Evolutionary conservation across 306 rosid genomes (phyloP).

Genomic region (Medicago ruthenica): DNA sequence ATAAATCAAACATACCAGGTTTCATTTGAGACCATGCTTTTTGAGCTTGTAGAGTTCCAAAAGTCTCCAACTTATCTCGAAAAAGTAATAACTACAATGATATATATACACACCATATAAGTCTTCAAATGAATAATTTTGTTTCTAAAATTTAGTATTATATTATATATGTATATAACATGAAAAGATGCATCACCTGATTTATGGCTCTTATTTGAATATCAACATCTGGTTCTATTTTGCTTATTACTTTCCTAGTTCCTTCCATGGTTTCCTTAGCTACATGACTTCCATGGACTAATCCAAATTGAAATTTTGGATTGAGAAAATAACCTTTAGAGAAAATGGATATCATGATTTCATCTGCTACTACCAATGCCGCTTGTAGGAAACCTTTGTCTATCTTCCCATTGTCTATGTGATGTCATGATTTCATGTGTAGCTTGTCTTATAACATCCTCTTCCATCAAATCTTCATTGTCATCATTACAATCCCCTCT

Average conservation of each 20-base stretch:
- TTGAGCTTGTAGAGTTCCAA: neutral
- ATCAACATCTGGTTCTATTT: neutral
- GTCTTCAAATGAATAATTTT: neutral
- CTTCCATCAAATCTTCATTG: too few relatives aligned
- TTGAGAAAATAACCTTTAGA: neutral
- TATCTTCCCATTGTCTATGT: too few relatives aligned
- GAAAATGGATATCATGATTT: too few relatives aligned
- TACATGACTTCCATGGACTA: neutral
- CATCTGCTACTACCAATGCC: too few relatives aligned
- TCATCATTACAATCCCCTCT: too few relatives aligned
- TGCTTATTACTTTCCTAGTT: neutral
- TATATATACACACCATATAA: neutral
- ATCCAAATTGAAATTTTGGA: neutral
- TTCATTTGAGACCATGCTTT: neutral
- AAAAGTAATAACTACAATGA: neutral
- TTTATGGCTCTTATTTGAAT: neutral
- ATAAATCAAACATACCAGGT: neutral
- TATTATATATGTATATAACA: neutral
- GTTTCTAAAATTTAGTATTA: too few relatives aligned
- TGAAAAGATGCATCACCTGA: neutral
- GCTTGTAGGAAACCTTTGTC: too few relatives aligned
- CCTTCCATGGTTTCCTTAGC: neutral
- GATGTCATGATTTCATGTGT: too few relatives aligned
- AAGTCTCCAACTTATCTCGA: neutral
- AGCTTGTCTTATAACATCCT: too few relatives aligned